These are phyloP conservation scores for Penicillium occitanis DNA, from an alignment of 2,329 filamentous ascomycete species.

Conservation along the genomic window DNA sequence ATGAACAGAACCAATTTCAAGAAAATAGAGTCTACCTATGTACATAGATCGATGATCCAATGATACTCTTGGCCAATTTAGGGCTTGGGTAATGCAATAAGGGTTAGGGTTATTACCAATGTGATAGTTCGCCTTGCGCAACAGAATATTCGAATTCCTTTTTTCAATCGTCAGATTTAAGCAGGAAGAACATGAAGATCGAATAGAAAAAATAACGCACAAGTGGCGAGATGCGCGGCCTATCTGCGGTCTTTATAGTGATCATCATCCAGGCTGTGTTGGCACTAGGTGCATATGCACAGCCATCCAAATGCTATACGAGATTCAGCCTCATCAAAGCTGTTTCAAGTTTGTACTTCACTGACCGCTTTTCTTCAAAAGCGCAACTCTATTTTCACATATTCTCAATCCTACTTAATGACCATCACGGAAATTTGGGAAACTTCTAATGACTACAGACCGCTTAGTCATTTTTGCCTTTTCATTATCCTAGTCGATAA, in stretches of 20 bases:
- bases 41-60: neutral
- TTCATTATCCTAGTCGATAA: neutral
- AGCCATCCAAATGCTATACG: neutral
- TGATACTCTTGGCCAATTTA: neutral
- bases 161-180: neutral
- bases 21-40: neutral
- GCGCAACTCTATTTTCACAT: neutral
- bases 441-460: neutral
- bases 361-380: neutral
- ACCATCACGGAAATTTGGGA: neutral
- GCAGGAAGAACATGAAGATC: too few relatives aligned
- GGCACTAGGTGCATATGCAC: slow-evolving; percentile 1
- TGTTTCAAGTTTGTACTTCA: neutral
- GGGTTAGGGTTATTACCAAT: neutral
- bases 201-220: neutral
- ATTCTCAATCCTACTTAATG: neutral
- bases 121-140: neutral
- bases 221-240: neutral
- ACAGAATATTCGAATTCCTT: neutral
- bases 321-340: neutral
- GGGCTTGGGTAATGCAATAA: neutral
- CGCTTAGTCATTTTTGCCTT: neutral
- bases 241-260: neutral
- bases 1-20: neutral
- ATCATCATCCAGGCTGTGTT: neutral